A percentile compares a stretch with the other conserved stretches of the same genome.
These are phyloP conservation scores for Sporisorium iseilematis-ciliati DNA, from an alignment of 1,284 basidiomycete species.

Conservation along the genomic window DNA sequence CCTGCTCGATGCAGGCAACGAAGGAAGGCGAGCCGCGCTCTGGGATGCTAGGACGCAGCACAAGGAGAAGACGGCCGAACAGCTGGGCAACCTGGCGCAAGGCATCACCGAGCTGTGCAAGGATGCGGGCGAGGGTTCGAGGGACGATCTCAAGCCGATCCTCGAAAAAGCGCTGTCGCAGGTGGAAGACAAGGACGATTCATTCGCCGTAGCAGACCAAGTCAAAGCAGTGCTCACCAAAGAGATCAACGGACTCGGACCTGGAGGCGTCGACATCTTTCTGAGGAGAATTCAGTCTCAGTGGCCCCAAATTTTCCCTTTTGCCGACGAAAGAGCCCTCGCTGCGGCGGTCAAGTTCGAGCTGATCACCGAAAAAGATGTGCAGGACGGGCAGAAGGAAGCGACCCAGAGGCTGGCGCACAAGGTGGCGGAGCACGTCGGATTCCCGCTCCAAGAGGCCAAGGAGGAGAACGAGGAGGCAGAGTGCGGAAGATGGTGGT, in stretches of 20 bases:
- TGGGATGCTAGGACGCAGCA: slow-evolving; percentile 59
- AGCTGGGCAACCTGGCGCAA: slow-evolving; percentile 48
- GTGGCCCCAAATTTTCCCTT: slow-evolving; percentile 51
- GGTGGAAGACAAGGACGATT: slow-evolving; percentile 7
- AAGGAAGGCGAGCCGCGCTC: slow-evolving; percentile 45
- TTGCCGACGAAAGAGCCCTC: slow-evolving; percentile 45
- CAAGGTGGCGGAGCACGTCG: slow-evolving; percentile 45
- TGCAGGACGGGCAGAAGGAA: slow-evolving; percentile 22
- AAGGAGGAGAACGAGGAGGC: slow-evolving; percentile 37
- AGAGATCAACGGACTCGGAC: slow-evolving; percentile 47
- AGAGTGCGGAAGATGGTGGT: slow-evolving; percentile 47
- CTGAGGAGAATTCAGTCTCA: slow-evolving; percentile 45
- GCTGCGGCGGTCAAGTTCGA: slow-evolving; percentile 37
- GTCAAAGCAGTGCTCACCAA: slow-evolving; percentile 34
- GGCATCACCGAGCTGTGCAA: slow-evolving; percentile 31
- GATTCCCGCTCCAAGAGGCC: slow-evolving; percentile 41
- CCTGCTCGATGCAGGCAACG: slow-evolving; percentile 41
- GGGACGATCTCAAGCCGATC: slow-evolving; percentile 24
- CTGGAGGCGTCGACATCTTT: slow-evolving; percentile 51
- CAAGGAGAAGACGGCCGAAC: slow-evolving; percentile 56
- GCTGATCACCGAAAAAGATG: slow-evolving; percentile 21
- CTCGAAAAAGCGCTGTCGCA: slow-evolving; percentile 33
- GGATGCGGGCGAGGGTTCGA: slow-evolving; percentile 5
- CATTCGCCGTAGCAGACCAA: slow-evolving; percentile 32
- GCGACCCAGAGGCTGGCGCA: slow-evolving; percentile 32